Evolutionary conservation across 352 stramenopile genomes (phyloP), one percentile per base, ranked within the genome.

Genomic region (Aphanomyces stellatus): DNA sequence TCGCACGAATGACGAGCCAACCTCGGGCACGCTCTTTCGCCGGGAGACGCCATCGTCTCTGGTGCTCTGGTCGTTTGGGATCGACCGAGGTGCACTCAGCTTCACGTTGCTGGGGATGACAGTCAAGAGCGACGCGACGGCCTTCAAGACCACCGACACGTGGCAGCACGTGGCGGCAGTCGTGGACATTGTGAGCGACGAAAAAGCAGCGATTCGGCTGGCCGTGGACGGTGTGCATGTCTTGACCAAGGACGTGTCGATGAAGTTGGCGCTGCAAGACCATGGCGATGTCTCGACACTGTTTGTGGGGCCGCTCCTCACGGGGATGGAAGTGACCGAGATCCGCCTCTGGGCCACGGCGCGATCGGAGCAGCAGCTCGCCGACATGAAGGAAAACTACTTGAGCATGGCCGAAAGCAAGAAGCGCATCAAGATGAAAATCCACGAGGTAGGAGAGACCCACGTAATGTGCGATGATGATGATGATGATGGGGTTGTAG

Each of bases 301-400:
- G 63, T 41, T 78, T 28, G 65, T 91, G 15, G 85, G 81, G 11
- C 74, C 63, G 49, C 53, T 71, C 17, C 57, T 94, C 62, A 56
- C 68, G 0, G 79, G 85, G 64, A 87, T 76, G 43, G 80, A 92
- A 42, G 71, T 92, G 71, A 88, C 83, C 1, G 85, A 94, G 56
- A 79, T 92, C 43, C 77, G 83, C n/a, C 61, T 92, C 8, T 94
- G 83, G 85, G 83, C 85, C 0, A 86, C 71, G 3, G 78, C 80
- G 1, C 80, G 85, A 17, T 89, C 80, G n/a, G 69, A 70, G 43
- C 78, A 91, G 51, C 85, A 93, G 41, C 67, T 93, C 37, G 77
- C 70, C 57, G 85, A 92, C 73, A 92, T 91, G 83, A 90, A 90
- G 51, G 83, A 92, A 49, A 94, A 91, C 71, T 94, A 92, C 73